Conservation (phyloP, 1,284 basidiomycete species). For the Salmacisia buchloeana region DNA sequence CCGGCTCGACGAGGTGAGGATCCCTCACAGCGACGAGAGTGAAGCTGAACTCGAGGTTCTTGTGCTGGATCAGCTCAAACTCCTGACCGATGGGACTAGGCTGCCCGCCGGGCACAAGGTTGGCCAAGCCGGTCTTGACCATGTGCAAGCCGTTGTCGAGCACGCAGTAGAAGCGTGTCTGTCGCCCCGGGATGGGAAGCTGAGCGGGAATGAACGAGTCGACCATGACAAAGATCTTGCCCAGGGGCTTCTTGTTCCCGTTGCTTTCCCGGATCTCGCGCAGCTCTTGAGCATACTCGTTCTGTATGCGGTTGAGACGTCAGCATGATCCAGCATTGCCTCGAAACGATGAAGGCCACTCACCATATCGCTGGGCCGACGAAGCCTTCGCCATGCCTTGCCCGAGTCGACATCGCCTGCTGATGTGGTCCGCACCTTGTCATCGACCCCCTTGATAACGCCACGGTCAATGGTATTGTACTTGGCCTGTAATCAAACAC, state of each 20-base stretch:
- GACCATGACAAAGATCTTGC: constrained; percentile 82
- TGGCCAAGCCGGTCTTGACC: constrained; percentile 79
- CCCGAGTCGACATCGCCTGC: constrained; percentile 52
- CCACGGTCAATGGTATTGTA: constrained; percentile 53
- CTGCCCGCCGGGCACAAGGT: constrained; percentile 57
- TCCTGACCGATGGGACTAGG: constrained; percentile 73
- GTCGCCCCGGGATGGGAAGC: constrained; percentile 51
- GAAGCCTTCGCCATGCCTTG: constrained; percentile 79
- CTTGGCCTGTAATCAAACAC: constrained; percentile 50
- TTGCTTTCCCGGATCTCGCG: constrained; percentile 71
- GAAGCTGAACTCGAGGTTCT: constrained; percentile 45
- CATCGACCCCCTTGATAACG: constrained; percentile 30
- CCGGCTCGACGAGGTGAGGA: constrained; percentile 32
- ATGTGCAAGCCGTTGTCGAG: constrained; percentile 95
- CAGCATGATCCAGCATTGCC: background rate
- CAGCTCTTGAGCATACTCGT: constrained; percentile 85
- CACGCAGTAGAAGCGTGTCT: constrained; percentile 75
- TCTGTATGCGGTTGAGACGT: constrained; percentile 46
- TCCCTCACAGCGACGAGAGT: constrained; percentile 44
- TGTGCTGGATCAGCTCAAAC: constrained; percentile 62
- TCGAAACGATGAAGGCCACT: background rate
- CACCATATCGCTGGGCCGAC: constrained; percentile 88
- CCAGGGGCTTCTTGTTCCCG: constrained; percentile 70
- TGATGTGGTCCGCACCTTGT: constrained; percentile 51
- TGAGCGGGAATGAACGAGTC: constrained; percentile 43